Base-by-base conservation (phyloP, 2,329 filamentous ascomycete genomes). In the Xylariaceae sp. region DNA sequence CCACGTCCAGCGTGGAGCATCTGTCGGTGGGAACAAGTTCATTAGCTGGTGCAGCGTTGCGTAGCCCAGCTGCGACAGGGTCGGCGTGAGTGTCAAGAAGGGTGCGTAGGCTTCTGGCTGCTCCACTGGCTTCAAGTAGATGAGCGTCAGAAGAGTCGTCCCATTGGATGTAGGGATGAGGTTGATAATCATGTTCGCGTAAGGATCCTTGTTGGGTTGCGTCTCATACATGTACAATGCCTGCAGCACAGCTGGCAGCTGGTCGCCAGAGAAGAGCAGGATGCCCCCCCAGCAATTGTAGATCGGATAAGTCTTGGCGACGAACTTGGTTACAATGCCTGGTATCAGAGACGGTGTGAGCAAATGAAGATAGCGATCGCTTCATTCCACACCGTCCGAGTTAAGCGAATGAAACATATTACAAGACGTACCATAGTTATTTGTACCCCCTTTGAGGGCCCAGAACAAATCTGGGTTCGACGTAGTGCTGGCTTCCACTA, bases 91-190 rank as follows among this genome's bases (percentile, higher is more conserved):
- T 12, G 4, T n/a, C 22, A 42, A 50, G 33, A 47, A 50, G 5
- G 48, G 39, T 3, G 34, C 39, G 35, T 32, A 50, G 7, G 41
- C 48, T 12, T 20, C 37, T 2, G 44, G 48, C 2, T 25, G 36
- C n/a, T 47, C 48, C 12, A 42, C 48, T 4, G 48, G 44, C 33
- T 50, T 44, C 4, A 50, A 38, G 20, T 50, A 50, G 12, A 50
- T 37, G 17, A 47, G 19, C 2, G 44, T 41, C 12, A 50, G 40
- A 1, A 41, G 14, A 3, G 41, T 21, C 8, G 44, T 16, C 2
- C 23, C 37, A 29, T 47, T 47, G n/a, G n/a, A n/a, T n/a, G 11
- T 44, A 2, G 48, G 44, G 14, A 22, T 4, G 14, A 43, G 22
- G 20, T 45, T 41, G 6, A 47, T 33, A 11, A 45, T 23, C 29